Evolutionary conservation across 2,329 filamentous ascomycete genomes (phyloP), one percentile per base, ranked within the genome.

Genomic region (Polytolypa hystricis): DNA sequence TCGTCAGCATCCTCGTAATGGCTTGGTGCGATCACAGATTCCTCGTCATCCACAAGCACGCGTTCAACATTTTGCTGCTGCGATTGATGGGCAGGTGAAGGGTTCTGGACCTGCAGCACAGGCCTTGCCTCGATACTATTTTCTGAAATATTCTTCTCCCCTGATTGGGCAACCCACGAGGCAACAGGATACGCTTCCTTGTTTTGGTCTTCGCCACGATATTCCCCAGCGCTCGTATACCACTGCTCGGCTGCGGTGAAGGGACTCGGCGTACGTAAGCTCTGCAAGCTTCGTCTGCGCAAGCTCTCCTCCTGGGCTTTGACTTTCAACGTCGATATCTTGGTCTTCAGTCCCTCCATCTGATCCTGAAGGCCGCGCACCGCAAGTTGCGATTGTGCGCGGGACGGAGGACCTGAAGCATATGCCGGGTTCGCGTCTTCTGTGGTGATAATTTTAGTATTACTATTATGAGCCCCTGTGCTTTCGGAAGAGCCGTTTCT

Each of bases 311-410:
- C 82, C 14, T 81, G 74, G 0, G 84, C 81, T 48, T 84, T 79
- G 43, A 86, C 77, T 48, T 83, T 81, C 28, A 94, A 60, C 11
- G 69, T 81, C 1, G 84, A 87, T 23, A 94, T 86, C 50, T 85
- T 84, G 41, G 82, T 84, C 53, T 86, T 87, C 31, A 94, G 67
- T 36, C 82, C 84, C 38, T 81, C 78, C 73, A 94, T 84, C 55
- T 93, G 85, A 46, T 85, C 80, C 42, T 84, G 84, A 29, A 94
- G 66, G 50, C 77, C 74, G 6, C 79, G 76, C 52, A 84, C 76
- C 51, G 83, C 79, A 10, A 79, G 71, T n/a, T 77, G 77, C 1
- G 84, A 89, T 10, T 77, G 69, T 2, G 82, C 79, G 12, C 83
- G 71, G 17, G 72, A 72, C 6, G 80, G 58, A 1, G 67, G 69